Percentiles rank a stretch among this genome's conserved stretches.
Conservation (phyloP, 2,329 filamentous ascomycete species). For the Aspergillus pseudoglaucus region DNA sequence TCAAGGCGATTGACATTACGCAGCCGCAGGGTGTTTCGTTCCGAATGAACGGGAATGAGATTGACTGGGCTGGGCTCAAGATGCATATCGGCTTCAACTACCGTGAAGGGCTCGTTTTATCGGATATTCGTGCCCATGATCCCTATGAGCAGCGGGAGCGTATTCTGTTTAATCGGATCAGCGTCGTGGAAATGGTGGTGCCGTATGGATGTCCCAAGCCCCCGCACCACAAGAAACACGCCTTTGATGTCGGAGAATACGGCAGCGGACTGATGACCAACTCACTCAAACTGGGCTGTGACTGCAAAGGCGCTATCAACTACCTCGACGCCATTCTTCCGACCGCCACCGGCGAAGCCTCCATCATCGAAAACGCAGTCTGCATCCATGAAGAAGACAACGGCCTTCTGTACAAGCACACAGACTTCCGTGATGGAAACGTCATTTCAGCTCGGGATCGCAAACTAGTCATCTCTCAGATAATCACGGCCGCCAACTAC, state of each 20-base stretch:
- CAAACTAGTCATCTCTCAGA: conserved; percentile 78
- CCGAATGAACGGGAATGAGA: conserved; percentile 23
- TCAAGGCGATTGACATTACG: conserved; percentile 23
- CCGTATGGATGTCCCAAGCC: conserved; percentile 21
- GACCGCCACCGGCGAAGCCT: conserved; percentile 17
- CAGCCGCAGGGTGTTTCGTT: conserved; percentile 25
- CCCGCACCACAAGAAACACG: conserved; percentile 24
- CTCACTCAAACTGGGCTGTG: conserved; percentile 23
- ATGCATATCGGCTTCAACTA: conserved; percentile 45
- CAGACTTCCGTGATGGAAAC: conserved; percentile 81
- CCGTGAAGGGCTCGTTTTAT: conserved; percentile 51
- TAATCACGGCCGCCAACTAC: conserved; percentile 92
- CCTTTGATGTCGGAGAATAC: conserved; percentile 23
- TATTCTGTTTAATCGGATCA: conserved; percentile 25
- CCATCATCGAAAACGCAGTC: conserved; percentile 14
- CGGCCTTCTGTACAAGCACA: conserved; percentile 59
- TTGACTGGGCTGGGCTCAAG: conserved; percentile 23
- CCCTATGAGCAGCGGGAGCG: conserved; percentile 23
- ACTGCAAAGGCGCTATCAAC: conserved; percentile 24
- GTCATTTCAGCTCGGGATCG: conserved; percentile 76
- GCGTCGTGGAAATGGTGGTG: conserved; percentile 23
- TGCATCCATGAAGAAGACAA: conserved; percentile 27
- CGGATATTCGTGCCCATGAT: conserved; percentile 34
- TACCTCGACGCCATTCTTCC: conserved; percentile 23
- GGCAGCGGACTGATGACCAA: conserved; percentile 23